Percentiles rank a stretch among this genome's conserved stretches.
These are phyloP conservation scores for Ganoderma meredithae DNA, from an alignment of 1,284 basidiomycete species.

Conservation along the genomic window DNA sequence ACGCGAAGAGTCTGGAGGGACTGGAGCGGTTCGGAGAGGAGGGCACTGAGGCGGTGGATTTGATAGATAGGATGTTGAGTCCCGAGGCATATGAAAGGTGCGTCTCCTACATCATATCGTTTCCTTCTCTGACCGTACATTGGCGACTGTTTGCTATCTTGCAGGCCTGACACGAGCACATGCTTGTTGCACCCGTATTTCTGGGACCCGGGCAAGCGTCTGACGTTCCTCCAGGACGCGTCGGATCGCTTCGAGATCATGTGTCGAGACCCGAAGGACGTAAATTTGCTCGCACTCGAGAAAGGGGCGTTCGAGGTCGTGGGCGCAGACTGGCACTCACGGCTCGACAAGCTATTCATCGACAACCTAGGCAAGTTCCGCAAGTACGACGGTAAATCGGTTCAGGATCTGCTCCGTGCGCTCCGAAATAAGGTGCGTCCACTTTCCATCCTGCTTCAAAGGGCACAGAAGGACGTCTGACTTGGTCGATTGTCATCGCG, in stretches of 20 bases:
- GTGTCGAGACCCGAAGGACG: conserved; percentile 89
- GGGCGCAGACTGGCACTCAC: conserved; percentile 87
- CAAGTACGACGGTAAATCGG: conserved; percentile 91
- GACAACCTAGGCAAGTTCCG: conserved; percentile 96
- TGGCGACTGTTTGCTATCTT: neutral
- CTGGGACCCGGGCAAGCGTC: conserved; percentile 88
- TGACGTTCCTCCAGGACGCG: conserved; percentile 95
- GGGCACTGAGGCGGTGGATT: conserved; percentile 82
- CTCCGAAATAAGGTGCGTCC: conserved; percentile 89
- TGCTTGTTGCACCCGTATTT: conserved; percentile 96
- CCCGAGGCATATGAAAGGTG: conserved; percentile 78
- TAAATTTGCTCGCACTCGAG: conserved; percentile 82
- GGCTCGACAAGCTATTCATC: conserved; percentile 89
- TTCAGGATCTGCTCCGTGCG: conserved; percentile 92
- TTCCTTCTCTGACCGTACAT: neutral
- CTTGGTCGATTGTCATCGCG: neutral
- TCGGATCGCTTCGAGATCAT: conserved; percentile 99
- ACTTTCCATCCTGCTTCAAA: neutral
- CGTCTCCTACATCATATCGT: conserved; percentile 35
- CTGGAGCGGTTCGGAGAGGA: conserved; percentile 90
- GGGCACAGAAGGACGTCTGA: neutral
- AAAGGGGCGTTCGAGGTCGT: conserved; percentile 72
- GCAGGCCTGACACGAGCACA: conserved; percentile 86
- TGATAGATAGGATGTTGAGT: conserved; percentile 82
- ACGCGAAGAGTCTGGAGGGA: conserved; percentile 71